Conservation (phyloP, 2,329 filamentous ascomycete genomes). For the Thelonectria discophora region DNA sequence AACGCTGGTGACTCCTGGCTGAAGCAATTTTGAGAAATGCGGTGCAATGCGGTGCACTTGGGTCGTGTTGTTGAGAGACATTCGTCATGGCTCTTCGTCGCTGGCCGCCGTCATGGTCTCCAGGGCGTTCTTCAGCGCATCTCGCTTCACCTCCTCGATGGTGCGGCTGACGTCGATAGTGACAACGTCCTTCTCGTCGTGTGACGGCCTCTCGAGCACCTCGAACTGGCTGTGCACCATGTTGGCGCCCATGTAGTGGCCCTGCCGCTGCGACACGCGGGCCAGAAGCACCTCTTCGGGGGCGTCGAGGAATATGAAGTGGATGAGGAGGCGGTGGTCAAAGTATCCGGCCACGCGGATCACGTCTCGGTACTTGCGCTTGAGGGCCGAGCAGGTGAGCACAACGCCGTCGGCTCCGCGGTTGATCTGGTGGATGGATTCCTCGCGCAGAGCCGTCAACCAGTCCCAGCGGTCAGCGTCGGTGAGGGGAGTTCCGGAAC, state of each 20-base stretch:
- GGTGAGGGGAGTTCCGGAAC: conserved; percentile 80
- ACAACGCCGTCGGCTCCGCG: conserved; percentile 78
- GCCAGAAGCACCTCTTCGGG: conserved; percentile 77
- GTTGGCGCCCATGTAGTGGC: conserved; percentile 93
- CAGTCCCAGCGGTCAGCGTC: conserved; percentile 98
- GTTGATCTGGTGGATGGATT: conserved; percentile 65
- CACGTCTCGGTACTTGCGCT: conserved; percentile 96
- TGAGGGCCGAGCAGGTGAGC: conserved; percentile 93
- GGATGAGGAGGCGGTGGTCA: conserved; percentile 76
- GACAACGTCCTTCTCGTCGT: conserved; percentile 76
- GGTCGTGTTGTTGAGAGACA: conserved; percentile 2
- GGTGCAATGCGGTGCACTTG: conserved; percentile 15
- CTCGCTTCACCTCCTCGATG: conserved; percentile 66
- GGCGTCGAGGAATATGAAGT: conserved; percentile 92
- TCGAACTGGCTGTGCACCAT: conserved; percentile 96
- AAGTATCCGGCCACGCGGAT: conserved; percentile 84
- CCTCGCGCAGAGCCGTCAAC: conserved; percentile 81
- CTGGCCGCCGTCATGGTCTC: conserved; percentile 55
- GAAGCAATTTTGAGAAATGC: conserved; percentile 28
- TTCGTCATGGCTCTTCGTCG: conserved; percentile 30
- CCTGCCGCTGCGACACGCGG: conserved; percentile 77
- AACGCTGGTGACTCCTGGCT: conserved; percentile 43
- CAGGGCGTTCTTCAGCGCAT: conserved; percentile 66
- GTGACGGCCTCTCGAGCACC: conserved; percentile 81
- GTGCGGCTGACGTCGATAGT: conserved; percentile 72